Conservation (phyloP, 2,329 filamentous ascomycete genomes). For the Calycina marina region DNA sequence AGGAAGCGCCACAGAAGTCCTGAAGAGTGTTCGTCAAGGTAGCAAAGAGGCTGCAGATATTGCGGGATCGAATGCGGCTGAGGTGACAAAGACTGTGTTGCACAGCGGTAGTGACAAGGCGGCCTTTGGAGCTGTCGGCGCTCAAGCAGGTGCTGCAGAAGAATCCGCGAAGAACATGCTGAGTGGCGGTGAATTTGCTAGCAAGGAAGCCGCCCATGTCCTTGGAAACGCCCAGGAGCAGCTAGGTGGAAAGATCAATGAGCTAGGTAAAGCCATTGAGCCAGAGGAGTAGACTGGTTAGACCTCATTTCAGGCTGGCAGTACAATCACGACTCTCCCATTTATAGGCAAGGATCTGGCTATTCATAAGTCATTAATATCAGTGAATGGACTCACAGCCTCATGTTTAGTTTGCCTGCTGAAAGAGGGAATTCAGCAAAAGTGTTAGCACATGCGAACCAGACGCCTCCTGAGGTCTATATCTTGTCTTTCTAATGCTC, state of each 20-base stretch:
- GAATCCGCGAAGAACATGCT: constrained; percentile 6
- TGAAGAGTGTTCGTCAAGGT: constrained; percentile 1
- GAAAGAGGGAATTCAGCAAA: too few relatives aligned
- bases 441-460: too few relatives aligned
- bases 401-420: too few relatives aligned
- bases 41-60: neutral
- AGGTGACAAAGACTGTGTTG: too few relatives aligned
- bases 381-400: too few relatives aligned
- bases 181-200: constrained; percentile 10
- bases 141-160: constrained; percentile 8
- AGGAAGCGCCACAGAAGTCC: constrained; percentile 3
- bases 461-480: too few relatives aligned
- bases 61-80: neutral
- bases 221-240: constrained; percentile 18
- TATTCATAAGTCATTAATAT: too few relatives aligned
- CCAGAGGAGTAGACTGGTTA: constrained; percentile 3
- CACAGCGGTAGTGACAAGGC: too few relatives aligned
- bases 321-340: too few relatives aligned
- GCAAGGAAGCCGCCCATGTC: constrained; percentile 16
- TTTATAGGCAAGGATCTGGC: too few relatives aligned
- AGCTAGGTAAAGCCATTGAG: constrained; percentile 11
- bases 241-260: constrained; percentile 14
- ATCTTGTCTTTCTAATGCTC: too few relatives aligned
- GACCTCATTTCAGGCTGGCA: too few relatives aligned
- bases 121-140: constrained; percentile 3